Conservation (phyloP, 1,284 basidiomycete species). For the Inonotus hispidus region DNA sequence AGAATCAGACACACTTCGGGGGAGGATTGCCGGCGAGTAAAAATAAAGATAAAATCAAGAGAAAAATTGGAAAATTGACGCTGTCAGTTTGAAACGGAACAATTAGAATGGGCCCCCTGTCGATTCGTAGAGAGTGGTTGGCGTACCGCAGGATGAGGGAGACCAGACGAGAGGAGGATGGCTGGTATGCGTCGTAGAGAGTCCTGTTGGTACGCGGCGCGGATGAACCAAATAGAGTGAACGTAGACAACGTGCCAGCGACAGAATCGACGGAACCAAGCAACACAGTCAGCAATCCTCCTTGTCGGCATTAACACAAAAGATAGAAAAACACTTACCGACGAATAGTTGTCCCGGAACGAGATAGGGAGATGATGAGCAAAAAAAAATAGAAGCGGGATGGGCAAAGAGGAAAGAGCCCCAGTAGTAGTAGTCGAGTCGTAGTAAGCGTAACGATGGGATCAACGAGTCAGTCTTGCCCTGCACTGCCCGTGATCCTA, state of each 20-base stretch:
- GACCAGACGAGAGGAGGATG: not conserved
- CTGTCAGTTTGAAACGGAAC: not conserved
- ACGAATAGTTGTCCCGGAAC: not conserved
- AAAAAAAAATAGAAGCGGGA: not conserved
- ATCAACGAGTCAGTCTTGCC: constrained; percentile 1
- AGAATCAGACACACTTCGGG: not conserved
- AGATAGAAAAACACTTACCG: not conserved
- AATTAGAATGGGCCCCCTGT: not conserved
- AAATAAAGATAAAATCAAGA: not conserved
- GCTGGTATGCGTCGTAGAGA: not conserved
- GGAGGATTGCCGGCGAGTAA: not conserved
- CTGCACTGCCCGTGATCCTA: constrained; percentile 11
- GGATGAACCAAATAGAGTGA: constrained; percentile 1
- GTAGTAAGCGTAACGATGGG: constrained; percentile 10
- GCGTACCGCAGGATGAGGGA: not conserved
- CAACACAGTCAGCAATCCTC: not conserved
- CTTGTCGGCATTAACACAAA: not conserved
- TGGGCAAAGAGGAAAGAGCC: not conserved
- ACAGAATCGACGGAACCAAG: not conserved
- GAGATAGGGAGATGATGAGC: not conserved
- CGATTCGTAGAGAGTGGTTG: not conserved
- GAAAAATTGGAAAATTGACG: not conserved
- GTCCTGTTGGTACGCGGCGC: not conserved
- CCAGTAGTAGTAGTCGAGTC: not conserved
- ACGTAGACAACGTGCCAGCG: not conserved